Conservation (phyloP, 306 rosid genomes). For the Carpinus viminea region DNA sequence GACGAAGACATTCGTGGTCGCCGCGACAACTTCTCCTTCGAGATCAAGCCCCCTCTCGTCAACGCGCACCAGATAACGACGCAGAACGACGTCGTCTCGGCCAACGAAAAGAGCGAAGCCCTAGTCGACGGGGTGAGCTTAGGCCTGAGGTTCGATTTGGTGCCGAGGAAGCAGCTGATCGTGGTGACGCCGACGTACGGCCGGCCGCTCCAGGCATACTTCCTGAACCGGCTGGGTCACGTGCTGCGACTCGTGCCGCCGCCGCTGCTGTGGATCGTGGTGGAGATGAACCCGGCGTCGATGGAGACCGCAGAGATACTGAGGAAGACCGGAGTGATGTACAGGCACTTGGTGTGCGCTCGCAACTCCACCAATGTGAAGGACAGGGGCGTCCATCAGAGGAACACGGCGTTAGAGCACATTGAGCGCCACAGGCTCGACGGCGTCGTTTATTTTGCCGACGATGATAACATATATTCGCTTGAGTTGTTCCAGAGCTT, state of each 20-base stretch:
- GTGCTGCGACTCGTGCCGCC: constrained; percentile 74
- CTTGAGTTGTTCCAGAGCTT: constrained; percentile 73
- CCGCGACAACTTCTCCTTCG: constrained; percentile 47
- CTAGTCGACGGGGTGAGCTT: constrained; percentile 10
- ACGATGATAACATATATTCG: constrained; percentile 86
- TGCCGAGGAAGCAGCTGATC: constrained; percentile 77
- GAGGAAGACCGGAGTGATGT: constrained; percentile 94
- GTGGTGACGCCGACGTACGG: constrained; percentile 86
- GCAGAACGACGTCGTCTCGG: too few relatives aligned
- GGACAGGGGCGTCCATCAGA: constrained; percentile 94
- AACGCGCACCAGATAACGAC: constrained; percentile 27
- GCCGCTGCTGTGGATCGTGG: constrained; percentile 90
- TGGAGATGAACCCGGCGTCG: constrained; percentile 77
- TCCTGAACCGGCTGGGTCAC: constrained; percentile 75
- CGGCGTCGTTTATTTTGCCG: constrained; percentile 93
- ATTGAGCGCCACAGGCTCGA: constrained; percentile 82
- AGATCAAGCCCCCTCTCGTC: constrained; percentile 60
- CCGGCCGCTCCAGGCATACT: constrained; percentile 71
- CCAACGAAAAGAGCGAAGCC: neutral
- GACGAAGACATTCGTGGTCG: constrained; percentile 46
- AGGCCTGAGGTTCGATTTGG: constrained; percentile 38
- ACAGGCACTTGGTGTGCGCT: constrained; percentile 79
- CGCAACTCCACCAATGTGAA: constrained; percentile 63
- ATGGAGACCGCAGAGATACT: constrained; percentile 85
- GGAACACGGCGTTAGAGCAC: constrained; percentile 94